Evolutionary conservation across 1,284 basidiomycete species (phyloP).

Genomic region (Ganoderma meredithae): DNA sequence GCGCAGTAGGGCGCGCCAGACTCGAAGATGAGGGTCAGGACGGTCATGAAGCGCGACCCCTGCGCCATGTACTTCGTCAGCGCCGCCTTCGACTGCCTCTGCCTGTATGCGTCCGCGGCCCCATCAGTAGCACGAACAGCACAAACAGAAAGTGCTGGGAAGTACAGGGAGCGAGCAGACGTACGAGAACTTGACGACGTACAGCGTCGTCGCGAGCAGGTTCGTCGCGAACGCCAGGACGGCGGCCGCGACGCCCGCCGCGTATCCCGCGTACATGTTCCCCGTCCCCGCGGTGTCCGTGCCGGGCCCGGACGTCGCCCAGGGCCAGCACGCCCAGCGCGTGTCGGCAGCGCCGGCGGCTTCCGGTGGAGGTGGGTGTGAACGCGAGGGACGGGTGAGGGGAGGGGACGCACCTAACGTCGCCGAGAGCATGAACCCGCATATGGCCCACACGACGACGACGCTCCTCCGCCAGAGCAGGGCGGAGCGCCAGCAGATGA

Average conservation of each 20-base stretch:
- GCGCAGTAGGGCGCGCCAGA: background rate
- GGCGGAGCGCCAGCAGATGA: background rate
- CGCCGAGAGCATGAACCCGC: background rate
- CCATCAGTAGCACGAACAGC: background rate
- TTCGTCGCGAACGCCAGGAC: background rate
- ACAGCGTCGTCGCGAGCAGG: background rate
- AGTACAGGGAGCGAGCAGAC: background rate
- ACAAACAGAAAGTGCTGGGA: too few relatives aligned
- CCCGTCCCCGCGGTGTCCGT: background rate
- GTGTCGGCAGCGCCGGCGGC: background rate
- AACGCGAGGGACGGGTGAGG: background rate
- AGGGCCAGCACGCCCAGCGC: background rate
- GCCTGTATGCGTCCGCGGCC: background rate
- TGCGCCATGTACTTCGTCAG: background rate
- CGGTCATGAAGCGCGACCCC: background rate
- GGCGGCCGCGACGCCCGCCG: background rate
- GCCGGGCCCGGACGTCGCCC: background rate
- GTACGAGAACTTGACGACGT: background rate
- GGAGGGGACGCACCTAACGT: background rate
- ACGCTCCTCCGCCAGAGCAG: background rate
- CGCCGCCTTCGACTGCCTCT: background rate
- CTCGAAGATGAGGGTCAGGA: background rate
- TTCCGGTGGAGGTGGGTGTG: background rate
- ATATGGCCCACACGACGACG: background rate
- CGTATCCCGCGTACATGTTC: conserved; percentile 3